Conservation (phyloP, 352 stramenopile species). For the Phytophthora agathidicida region DNA sequence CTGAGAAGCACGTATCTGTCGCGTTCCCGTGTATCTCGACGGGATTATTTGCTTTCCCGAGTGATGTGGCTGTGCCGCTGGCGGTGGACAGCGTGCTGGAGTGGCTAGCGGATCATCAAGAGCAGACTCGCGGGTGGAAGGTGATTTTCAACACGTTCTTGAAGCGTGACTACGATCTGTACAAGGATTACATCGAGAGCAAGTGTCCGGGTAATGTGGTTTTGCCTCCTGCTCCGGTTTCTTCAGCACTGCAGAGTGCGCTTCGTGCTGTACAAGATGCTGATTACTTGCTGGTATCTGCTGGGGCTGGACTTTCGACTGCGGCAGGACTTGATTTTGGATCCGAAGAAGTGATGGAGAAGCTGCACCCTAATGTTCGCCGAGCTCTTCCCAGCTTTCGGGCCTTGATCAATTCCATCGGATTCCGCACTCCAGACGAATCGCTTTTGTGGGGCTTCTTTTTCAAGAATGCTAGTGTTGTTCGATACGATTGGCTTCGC, state of each 20-base stretch:
- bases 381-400: conserved; percentile 51
- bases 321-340: conserved; percentile 76
- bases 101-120: conserved; percentile 51
- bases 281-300: conserved; percentile 68
- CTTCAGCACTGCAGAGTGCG: conserved; percentile 34
- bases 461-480: conserved; percentile 68
- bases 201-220: conserved; percentile 21
- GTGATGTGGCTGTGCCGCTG: conserved; percentile 51
- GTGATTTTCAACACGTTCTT: conserved; percentile 82
- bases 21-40: conserved; percentile 78
- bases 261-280: conserved; percentile 48
- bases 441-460: conserved; percentile 64
- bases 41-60: conserved; percentile 70
- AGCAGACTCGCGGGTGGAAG: conserved; percentile 41
- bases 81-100: conserved; percentile 50
- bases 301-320: conserved; percentile 66
- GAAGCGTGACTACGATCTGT: conserved; percentile 59
- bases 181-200: conserved; percentile 42
- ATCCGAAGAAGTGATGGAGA: conserved; percentile 62
- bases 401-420: conserved; percentile 68
- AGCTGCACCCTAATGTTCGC: conserved; percentile 54
- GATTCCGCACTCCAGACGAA: conserved; percentile 45
- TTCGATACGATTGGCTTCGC: conserved; percentile 52
- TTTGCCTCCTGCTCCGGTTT: conserved; percentile 26
- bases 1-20: conserved; percentile 33